Base-by-base conservation (phyloP, 1,139 yeast genomes). In the Geotrichum klebahnii region DNA sequence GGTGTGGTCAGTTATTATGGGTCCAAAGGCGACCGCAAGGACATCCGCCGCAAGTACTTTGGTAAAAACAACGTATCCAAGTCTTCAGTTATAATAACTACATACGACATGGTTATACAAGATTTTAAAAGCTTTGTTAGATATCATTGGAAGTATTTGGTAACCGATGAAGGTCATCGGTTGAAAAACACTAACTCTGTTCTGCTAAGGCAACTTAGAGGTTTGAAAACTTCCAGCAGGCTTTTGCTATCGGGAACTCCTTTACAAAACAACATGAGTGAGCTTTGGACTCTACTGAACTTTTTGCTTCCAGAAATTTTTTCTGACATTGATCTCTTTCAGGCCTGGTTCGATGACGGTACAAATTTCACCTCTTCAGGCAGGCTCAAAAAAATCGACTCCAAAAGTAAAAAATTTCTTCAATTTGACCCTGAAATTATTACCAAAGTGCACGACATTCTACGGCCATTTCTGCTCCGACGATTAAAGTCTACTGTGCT, bases 1-100 rank as follows among this genome's bases (percentile, higher is more conserved):
- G 90, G 92, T 65, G 94, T 92, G 1, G 66, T 92, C 65, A 92
- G 97, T 0, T 94, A 94, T 66, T 94, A 92, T 63, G 99, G 99
- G 0, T 82, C 94, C 9, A 98, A 97, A 0, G 96, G 86, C 61
- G 97, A 92, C 65, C 81, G 98, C 63, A 92, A 92, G 41, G 92
- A 86, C 59, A 92, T 92, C 62, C 80, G 98, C 60, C 84, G 84
- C 57, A 66, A 92, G 90, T 97, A 97, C 97, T 0, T 71, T 89
- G 98, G 98, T 0, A 92, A 98, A 98, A 90, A 89, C 61, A 88
- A 86, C 51, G 95, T 90, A 1, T 95, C 89, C 65, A 80, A 96
- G 0, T 92, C 94, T 72, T 97, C 92, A 66, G 95, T 94, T n/a
- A 89, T 97, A 64, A 90, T 92, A 56, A 94, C 97, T 0, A 90